A percentile compares a stretch with the other conserved stretches of the same genome.
Evolutionary conservation across 139 green algal genomes (phyloP).

Genomic region (Coelastrella sp.): DNA sequence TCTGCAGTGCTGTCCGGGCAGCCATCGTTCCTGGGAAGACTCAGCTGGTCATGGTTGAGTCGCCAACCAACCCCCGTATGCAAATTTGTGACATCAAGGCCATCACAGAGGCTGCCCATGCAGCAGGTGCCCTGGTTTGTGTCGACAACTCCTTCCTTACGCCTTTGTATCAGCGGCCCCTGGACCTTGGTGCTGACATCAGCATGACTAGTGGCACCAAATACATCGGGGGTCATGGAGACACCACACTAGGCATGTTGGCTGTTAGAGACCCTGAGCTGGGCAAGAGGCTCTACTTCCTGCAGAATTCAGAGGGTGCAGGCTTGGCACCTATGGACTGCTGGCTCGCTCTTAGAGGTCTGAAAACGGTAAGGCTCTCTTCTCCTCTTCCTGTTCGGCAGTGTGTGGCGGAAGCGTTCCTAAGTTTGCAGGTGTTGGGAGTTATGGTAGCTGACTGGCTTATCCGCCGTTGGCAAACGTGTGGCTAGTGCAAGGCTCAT

Average conservation of each 20-base stretch:
- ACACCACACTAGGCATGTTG: conserved; percentile 95
- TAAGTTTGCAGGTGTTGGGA: no score
- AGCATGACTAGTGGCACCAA: conserved; percentile 97
- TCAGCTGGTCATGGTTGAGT: conserved; percentile 96
- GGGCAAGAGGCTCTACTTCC: conserved; percentile 89
- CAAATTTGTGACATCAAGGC: conserved; percentile 94
- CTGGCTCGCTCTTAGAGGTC: conserved; percentile 94
- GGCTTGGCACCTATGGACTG: conserved; percentile 95
- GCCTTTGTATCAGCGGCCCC: conserved; percentile 82
- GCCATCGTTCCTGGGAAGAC: conserved; percentile 83
- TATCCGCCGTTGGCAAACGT: no score
- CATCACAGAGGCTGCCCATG: conserved; percentile 78
- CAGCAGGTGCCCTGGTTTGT: conserved; percentile 83
- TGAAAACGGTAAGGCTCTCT: conserved; percentile 96
- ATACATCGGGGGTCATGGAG: conserved; percentile 95
- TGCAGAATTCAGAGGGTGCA: conserved; percentile 93
- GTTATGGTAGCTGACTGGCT: no score
- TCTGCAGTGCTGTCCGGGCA: conserved; percentile 66
- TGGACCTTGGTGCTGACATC: conserved; percentile 91
- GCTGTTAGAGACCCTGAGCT: conserved; percentile 84
- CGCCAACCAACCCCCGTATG: conserved; percentile 98
- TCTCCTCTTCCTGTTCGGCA: no score
- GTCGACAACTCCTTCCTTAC: conserved; percentile 99
- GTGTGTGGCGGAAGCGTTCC: no score
- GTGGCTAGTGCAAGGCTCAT: no score